A percentile compares a stretch with the other conserved stretches of the same genome.
Evolutionary conservation across 495 filamentous ascomycete genomes (phyloP).

Genomic region (Penicillium chermesinum): DNA sequence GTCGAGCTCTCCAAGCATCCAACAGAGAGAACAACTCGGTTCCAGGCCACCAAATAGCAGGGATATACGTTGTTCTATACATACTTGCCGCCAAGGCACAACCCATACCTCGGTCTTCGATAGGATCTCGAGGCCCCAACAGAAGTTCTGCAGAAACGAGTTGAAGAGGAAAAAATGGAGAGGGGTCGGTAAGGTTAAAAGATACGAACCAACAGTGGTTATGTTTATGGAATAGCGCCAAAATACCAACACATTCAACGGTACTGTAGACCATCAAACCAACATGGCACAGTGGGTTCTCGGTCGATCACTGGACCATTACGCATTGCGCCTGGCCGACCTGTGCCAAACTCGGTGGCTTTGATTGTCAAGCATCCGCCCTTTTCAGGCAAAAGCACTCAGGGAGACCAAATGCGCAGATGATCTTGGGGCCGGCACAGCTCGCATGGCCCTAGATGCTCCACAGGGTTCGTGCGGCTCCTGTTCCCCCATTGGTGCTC

Average conservation of each 20-base stretch:
- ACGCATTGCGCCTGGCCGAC: not conserved
- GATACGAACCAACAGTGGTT: not conserved
- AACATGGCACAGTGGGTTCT: not conserved
- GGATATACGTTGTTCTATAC: not conserved
- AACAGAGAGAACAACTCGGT: not conserved
- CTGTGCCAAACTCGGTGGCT: not conserved
- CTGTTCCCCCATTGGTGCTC: not conserved
- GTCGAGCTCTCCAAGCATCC: too few relatives aligned
- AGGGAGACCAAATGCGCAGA: not conserved
- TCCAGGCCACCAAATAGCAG: not conserved
- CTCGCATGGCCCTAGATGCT: not conserved
- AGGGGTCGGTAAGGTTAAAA: not conserved
- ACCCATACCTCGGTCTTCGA: not conserved
- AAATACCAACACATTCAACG: not conserved
- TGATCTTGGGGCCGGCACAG: not conserved
- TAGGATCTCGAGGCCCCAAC: not conserved
- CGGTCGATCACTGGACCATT: not conserved
- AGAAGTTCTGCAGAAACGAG: not conserved
- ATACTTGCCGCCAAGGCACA: not conserved
- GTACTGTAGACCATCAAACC: not conserved
- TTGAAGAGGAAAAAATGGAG: not conserved
- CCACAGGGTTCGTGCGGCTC: not conserved
- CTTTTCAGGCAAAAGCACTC: not conserved
- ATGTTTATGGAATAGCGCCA: not conserved
- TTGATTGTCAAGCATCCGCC: not conserved